Evolutionary conservation across 176 grass and related monocot genomes (phyloP).

Genomic region (Tuctoria greenei): DNA sequence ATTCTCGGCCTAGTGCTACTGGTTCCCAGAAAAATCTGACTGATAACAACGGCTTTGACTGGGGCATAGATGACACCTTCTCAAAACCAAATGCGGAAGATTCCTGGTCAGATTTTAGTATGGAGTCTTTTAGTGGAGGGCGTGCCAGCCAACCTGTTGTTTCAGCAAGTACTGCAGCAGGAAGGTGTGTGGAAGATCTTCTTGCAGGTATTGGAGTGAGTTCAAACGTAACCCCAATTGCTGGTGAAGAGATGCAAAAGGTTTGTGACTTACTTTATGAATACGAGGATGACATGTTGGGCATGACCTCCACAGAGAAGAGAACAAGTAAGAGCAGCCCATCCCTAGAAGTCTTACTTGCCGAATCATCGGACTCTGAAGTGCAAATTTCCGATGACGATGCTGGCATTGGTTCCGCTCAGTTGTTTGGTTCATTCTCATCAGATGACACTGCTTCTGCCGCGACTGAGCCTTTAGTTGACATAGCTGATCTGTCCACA

Average conservation of each 20-base stretch:
- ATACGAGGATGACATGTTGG: slow-evolving; percentile 29
- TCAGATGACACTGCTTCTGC: slow-evolving; percentile 34
- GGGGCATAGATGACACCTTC: slow-evolving; percentile 22
- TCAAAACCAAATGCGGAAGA: slow-evolving; percentile 18
- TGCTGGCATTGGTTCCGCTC: slow-evolving; percentile 23
- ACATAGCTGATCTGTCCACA: slow-evolving; percentile 20
- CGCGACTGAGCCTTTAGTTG: slow-evolving; percentile 13
- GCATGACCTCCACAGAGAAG: slow-evolving; percentile 20
- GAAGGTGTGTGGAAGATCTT: slow-evolving; percentile 20
- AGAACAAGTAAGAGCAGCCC: slow-evolving; percentile 20
- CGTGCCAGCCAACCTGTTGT: slow-evolving; percentile 26
- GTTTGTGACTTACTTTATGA: slow-evolving; percentile 28
- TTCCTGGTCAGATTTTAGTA: slow-evolving; percentile 34
- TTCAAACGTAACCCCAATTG: slow-evolving; percentile 7
- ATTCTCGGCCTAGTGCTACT: slow-evolving; percentile 1
- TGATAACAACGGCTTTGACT: slow-evolving; percentile 19
- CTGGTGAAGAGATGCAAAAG: slow-evolving; percentile 22
- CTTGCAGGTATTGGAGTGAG: not conserved
- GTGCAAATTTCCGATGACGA: slow-evolving; percentile 30
- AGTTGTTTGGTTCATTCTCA: slow-evolving; percentile 34
- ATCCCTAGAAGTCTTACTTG: slow-evolving; percentile 60
- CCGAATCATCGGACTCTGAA: slow-evolving; percentile 42
- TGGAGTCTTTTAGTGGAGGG: slow-evolving; percentile 22
- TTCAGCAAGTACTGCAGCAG: not conserved
- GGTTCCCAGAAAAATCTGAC: slow-evolving; percentile 12